Conservation (phyloP, 768 basidiomycete species). For the Calocera viscosa region DNA sequence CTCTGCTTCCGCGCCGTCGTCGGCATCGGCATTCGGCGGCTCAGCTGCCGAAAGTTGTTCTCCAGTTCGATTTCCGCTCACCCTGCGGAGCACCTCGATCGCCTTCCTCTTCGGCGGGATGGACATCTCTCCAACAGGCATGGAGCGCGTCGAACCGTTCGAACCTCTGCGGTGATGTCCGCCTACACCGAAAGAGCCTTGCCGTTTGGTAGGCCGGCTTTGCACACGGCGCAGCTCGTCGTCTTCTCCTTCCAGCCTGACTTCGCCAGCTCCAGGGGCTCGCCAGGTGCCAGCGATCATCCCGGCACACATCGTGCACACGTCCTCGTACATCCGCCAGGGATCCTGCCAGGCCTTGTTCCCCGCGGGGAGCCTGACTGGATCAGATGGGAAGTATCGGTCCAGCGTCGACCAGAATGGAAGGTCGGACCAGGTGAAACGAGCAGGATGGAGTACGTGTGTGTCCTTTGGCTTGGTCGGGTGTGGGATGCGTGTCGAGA, state of each 20-base stretch:
- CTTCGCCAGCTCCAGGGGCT: conserved; percentile 30
- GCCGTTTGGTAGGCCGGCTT: not conserved
- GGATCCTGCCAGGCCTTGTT: conserved; percentile 46
- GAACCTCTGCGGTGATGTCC: not conserved
- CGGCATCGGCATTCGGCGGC: not conserved
- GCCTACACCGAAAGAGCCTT: not conserved
- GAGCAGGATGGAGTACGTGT: conserved; percentile 47
- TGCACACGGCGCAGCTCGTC: conserved; percentile 31
- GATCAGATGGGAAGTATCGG: conserved; percentile 37
- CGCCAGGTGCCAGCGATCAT: conserved; percentile 41
- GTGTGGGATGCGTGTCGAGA: conserved; percentile 37
- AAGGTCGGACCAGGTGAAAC: conserved; percentile 77
- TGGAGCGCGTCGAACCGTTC: not conserved
- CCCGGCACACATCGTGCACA: conserved; percentile 67
- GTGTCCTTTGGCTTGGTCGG: conserved; percentile 19
- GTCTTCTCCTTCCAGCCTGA: conserved; percentile 56
- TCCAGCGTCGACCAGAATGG: conserved; percentile 71
- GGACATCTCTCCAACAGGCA: not conserved
- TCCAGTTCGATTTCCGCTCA: not conserved
- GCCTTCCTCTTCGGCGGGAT: not conserved
- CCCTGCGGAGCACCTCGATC: not conserved
- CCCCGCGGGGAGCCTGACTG: not conserved
- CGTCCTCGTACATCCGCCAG: conserved; percentile 76
- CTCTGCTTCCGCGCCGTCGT: not conserved
- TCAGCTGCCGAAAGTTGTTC: not conserved